A percentile compares a stretch with the other conserved stretches of the same genome.
Evolutionary conservation across 768 basidiomycete genomes (phyloP).

Genomic region (Bullera alba): DNA sequence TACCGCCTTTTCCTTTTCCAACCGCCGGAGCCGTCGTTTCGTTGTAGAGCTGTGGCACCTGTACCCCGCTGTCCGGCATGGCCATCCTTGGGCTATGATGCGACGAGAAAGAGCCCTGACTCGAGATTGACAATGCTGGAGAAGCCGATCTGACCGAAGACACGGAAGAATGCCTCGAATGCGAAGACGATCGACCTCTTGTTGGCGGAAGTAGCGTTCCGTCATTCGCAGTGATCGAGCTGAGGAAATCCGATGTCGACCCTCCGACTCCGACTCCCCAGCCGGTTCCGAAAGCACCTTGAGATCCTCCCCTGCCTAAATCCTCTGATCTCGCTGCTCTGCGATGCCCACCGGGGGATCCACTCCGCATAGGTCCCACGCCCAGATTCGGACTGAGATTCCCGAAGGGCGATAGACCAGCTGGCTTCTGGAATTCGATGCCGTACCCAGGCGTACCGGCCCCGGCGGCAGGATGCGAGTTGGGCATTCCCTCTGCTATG

Average conservation of each 20-base stretch:
- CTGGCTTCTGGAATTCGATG: constrained; percentile 16
- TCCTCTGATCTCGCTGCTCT: constrained; percentile 62
- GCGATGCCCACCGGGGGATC: constrained; percentile 47
- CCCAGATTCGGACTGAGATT: constrained; percentile 1
- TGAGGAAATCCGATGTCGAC: constrained; percentile 37
- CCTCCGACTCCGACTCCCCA: constrained; percentile 32
- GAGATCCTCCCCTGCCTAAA: constrained; percentile 41
- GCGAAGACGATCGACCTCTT: constrained; percentile 20
- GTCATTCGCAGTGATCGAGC: constrained; percentile 38
- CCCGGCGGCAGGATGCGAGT: constrained; percentile 33
- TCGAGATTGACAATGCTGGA: constrained; percentile 33
- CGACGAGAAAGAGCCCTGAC: constrained; percentile 28
- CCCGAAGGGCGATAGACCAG: constrained; percentile 9
- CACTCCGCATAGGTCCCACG: constrained; percentile 13
- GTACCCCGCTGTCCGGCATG: constrained; percentile 18
- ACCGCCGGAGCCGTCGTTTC: neutral
- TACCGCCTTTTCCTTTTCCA: constrained; percentile 6
- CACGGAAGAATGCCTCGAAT: constrained; percentile 33
- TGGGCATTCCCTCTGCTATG: constrained; percentile 17
- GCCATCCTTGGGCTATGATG: constrained; percentile 26
- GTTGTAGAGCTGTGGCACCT: neutral
- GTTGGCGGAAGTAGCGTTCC: constrained; percentile 34
- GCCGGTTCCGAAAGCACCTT: too few relatives aligned
- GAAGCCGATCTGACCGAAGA: constrained; percentile 34
- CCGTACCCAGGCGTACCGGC: constrained; percentile 40